Conservation (phyloP, 1,139 yeast species). For the Candida sojae region DNA sequence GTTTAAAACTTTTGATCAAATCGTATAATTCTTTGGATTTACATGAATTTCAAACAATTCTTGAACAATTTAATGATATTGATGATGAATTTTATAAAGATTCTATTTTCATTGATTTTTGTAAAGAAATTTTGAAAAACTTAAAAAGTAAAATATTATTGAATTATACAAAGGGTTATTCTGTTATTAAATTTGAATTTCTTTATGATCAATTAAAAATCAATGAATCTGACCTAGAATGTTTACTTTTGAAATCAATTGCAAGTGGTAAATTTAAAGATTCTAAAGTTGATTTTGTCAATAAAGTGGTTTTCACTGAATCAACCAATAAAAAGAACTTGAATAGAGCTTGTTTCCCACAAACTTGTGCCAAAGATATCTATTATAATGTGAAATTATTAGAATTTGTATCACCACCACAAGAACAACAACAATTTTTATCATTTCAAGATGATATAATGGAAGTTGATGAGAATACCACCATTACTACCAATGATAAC, state of each 20-base stretch:
- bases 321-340: neutral
- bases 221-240: slow-evolving; percentile 33
- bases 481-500: neutral
- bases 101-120: slow-evolving; percentile 31
- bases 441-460: slow-evolving; percentile 10
- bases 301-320: slow-evolving; percentile 24
- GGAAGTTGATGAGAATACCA: slow-evolving; percentile 14
- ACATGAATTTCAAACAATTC: slow-evolving; percentile 20
- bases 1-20: slow-evolving; percentile 30
- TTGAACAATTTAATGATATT: slow-evolving; percentile 1
- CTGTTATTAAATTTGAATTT: slow-evolving; percentile 26
- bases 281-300: slow-evolving; percentile 47
- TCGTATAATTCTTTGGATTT: slow-evolving; percentile 35
- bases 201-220: slow-evolving; percentile 24
- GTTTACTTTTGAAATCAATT: slow-evolving; percentile 39
- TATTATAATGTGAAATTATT: slow-evolving; percentile 28
- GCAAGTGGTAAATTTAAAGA: slow-evolving; percentile 44
- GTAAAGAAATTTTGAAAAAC: slow-evolving; percentile 28
- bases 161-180: slow-evolving; percentile 31
- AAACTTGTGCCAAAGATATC: slow-evolving; percentile 25
- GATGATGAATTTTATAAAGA: slow-evolving; percentile 29
- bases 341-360: slow-evolving; percentile 6
- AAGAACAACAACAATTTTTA: too few species aligned
- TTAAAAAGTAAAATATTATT: slow-evolving; percentile 32
- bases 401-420: slow-evolving; percentile 16